Evolutionary conservation across 2,329 filamentous ascomycete species (phyloP), one percentile per base, ranked within the genome.

Genomic region (Hymenoscyphus salicellus): DNA sequence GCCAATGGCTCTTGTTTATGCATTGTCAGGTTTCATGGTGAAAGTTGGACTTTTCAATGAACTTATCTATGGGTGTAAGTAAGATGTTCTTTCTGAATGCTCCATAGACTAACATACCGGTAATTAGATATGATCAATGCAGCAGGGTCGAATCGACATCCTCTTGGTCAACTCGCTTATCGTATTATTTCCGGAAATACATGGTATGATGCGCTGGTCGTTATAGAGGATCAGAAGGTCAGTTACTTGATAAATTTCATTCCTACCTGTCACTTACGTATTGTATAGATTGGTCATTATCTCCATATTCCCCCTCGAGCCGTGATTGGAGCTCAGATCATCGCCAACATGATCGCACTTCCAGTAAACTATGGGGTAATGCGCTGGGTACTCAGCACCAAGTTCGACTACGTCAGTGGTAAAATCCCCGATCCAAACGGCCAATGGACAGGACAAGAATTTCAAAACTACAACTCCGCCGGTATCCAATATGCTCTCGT

Each of bases 331-430:
- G 83, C 83, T 1, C 86, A 88, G 69, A 78, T 87, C 3, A 84
- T 87, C 36, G 86, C 84, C 4, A 83, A 82, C 17, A 74, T 84
- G 6, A 77, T 88, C 52, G 85, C 85, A 4, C 79, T 87, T 5
- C 85, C 85, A 0, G 82, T 87, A 67, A 86, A 88, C 71, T 88
- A 87, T 62, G 84, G 79, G 4, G 84, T 86, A 23, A 82, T 88
- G 56, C 80, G 83, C 43, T 88, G 85, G 86, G 81, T 87, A 0
- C 75, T 88, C 5, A 78, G 82, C 65, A 81, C 81, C 6, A 87
- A 88, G 70, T 77, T 78, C 17, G 82, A 85, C 41, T 86, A 83
- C 68, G 73, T 87, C 2, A 80, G 80, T 0, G 84, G 84, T 1
- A 26, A 72, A 71, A 5, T 79, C 60, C 75, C 75, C 0, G 85